Evolutionary conservation across 1,284 basidiomycete genomes (phyloP).

Genomic region (Phaffia rhodozyma): DNA sequence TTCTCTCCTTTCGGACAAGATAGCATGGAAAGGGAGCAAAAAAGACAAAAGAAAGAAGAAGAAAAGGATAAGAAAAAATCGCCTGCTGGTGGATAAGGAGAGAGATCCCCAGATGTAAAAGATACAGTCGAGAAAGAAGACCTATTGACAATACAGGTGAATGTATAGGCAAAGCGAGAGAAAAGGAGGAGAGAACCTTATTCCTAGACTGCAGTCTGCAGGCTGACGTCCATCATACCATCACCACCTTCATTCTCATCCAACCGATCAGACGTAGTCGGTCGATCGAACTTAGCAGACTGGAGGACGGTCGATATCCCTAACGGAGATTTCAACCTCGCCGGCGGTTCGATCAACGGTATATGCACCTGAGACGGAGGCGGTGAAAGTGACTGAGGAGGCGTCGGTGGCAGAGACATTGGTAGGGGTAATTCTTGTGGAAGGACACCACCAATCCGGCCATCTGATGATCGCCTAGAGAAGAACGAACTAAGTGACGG

Average conservation of each 20-base stretch:
- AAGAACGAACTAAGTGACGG: constrained; percentile 6
- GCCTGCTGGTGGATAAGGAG: not conserved
- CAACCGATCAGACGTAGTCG: not conserved
- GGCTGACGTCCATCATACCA: not conserved
- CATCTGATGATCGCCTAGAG: not conserved
- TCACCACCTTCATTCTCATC: not conserved
- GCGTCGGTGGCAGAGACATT: constrained; percentile 16
- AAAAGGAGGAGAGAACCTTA: not conserved
- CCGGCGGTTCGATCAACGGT: not conserved
- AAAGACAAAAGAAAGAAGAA: not conserved
- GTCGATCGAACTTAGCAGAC: not conserved
- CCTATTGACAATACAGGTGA: not conserved
- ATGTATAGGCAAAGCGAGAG: not conserved
- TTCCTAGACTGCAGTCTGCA: not conserved
- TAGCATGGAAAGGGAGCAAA: not conserved
- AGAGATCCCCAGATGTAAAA: not conserved
- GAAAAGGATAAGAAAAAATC: not conserved
- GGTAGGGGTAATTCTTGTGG: constrained; percentile 7
- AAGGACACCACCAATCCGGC: not conserved
- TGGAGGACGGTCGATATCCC: not conserved
- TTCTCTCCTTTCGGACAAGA: not conserved
- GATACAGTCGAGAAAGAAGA: not conserved
- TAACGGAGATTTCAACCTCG: constrained; percentile 4
- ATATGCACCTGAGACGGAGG: not conserved
- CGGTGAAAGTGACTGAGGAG: not conserved